Evolutionary conservation across 2,329 filamentous ascomycete species (phyloP).

Genomic region (Xylogone sp.): DNA sequence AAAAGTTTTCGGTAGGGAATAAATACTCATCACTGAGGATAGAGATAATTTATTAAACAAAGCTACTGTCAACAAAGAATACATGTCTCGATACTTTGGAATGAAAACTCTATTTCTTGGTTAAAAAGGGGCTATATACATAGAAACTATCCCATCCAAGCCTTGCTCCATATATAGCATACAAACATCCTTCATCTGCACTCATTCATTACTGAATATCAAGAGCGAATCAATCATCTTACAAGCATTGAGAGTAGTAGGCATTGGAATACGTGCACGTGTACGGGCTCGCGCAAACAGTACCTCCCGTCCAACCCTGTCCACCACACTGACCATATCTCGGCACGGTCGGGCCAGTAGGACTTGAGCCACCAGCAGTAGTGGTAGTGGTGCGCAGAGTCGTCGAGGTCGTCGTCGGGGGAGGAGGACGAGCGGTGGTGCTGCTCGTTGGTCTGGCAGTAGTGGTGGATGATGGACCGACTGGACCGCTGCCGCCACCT

Average conservation of each 20-base stretch:
- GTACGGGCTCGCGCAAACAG: not conserved
- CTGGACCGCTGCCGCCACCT: slow-evolving; percentile 3
- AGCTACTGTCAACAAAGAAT: no score
- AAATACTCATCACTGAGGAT: no score
- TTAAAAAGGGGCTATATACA: no score
- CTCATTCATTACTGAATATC: no score
- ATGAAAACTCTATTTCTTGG: no score
- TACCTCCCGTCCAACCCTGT: not conserved
- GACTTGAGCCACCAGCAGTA: not conserved
- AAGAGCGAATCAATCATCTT: no score
- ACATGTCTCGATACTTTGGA: no score
- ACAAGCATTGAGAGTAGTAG: slow-evolving; percentile 3
- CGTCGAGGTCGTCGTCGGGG: slow-evolving; percentile 1
- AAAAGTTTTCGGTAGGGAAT: no score
- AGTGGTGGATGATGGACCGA: not conserved
- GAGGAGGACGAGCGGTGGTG: not conserved
- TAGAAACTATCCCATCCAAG: no score
- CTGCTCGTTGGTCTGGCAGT: not conserved
- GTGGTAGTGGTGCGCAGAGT: not conserved
- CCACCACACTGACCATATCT: slow-evolving; percentile 17
- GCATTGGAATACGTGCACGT: slow-evolving; percentile 1
- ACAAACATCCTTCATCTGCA: no score
- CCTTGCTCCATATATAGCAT: no score
- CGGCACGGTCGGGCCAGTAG: not conserved
- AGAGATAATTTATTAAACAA: no score